Conservation (phyloP, 2,329 filamentous ascomycete genomes). For the Trichophyton simii region DNA sequence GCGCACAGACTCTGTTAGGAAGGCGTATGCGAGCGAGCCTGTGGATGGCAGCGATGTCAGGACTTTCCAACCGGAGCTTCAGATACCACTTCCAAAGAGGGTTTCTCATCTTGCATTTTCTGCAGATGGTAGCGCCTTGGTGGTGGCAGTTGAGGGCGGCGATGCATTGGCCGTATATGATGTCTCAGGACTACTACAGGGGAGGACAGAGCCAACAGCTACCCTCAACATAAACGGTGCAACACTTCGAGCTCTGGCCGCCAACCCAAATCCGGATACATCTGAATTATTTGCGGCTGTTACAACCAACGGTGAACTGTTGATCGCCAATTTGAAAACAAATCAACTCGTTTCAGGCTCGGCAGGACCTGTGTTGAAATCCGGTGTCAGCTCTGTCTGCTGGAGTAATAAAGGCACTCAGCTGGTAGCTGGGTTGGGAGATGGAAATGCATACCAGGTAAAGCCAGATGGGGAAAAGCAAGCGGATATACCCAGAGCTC, state of each 20-base stretch:
- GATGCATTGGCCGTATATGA: slow-evolving; percentile 78
- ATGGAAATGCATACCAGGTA: slow-evolving; percentile 74
- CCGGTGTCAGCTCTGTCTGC: slow-evolving; percentile 66
- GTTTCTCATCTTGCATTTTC: slow-evolving; percentile 86
- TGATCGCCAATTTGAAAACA: slow-evolving; percentile 69
- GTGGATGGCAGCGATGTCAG: slow-evolving; percentile 52
- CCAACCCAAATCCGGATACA: slow-evolving; percentile 77
- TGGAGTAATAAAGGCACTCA: slow-evolving; percentile 96
- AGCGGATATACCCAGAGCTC: slow-evolving; percentile 65
- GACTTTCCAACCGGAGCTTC: slow-evolving; percentile 59
- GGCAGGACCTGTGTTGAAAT: slow-evolving; percentile 55
- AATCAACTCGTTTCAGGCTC: slow-evolving; percentile 45
- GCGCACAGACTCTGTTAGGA: slow-evolving; percentile 63
- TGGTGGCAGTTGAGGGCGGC: slow-evolving; percentile 68
- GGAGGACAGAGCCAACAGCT: slow-evolving; percentile 55
- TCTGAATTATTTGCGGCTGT: slow-evolving; percentile 59
- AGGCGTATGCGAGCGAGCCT: slow-evolving; percentile 53
- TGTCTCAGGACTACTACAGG: slow-evolving; percentile 53
- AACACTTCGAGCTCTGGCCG: slow-evolving; percentile 58
- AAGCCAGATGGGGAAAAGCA: slow-evolving; percentile 67
- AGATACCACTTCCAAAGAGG: slow-evolving; percentile 57
- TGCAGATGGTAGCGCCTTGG: slow-evolving; percentile 71
- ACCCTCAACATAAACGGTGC: slow-evolving; percentile 66
- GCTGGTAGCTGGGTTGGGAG: slow-evolving; percentile 67
- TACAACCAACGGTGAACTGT: slow-evolving; percentile 64